Percentiles rank a stretch among this genome's conserved stretches.
phyloP scores from a whole-genome alignment of 257 asterid species.

The Solanum gracilifrons region DNA sequence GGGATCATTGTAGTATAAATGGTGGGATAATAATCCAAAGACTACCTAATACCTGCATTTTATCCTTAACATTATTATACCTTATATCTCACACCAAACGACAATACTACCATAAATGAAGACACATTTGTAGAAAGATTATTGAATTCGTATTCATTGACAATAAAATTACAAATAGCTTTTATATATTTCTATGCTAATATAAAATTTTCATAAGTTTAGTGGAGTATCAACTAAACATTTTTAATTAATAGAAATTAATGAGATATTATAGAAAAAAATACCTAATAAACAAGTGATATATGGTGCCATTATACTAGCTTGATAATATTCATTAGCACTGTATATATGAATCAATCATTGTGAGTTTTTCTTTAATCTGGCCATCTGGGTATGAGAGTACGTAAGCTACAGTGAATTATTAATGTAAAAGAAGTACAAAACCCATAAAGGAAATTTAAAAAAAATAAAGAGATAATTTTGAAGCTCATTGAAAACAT shows the following conservation, averaged over 20 bases:
- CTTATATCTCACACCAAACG: not conserved
- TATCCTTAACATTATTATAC: not conserved
- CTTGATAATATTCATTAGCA: not conserved
- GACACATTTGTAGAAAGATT: not conserved
- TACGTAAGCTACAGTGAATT: not conserved
- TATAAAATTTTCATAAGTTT: not conserved
- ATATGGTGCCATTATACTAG: not conserved
- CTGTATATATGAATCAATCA: not conserved
- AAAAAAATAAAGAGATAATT: not conserved
- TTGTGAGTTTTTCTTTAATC: not conserved
- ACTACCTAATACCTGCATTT: not conserved
- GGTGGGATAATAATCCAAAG: not conserved
- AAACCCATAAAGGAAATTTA: not conserved
- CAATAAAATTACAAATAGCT: not conserved
- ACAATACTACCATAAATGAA: not conserved
- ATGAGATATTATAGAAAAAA: not conserved
- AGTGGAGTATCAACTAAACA: not conserved
- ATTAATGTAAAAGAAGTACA: not conserved
- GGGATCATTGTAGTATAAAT: not conserved
- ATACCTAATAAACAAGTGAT: not conserved
- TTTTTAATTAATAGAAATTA: not conserved
- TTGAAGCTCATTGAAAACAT: not conserved
- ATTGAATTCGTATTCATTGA: not conserved
- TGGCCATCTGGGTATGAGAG: not conserved
- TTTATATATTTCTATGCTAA: not conserved